Evolutionary conservation across 352 stramenopile genomes (phyloP).

Genomic region (Phytopythium aichiense): DNA sequence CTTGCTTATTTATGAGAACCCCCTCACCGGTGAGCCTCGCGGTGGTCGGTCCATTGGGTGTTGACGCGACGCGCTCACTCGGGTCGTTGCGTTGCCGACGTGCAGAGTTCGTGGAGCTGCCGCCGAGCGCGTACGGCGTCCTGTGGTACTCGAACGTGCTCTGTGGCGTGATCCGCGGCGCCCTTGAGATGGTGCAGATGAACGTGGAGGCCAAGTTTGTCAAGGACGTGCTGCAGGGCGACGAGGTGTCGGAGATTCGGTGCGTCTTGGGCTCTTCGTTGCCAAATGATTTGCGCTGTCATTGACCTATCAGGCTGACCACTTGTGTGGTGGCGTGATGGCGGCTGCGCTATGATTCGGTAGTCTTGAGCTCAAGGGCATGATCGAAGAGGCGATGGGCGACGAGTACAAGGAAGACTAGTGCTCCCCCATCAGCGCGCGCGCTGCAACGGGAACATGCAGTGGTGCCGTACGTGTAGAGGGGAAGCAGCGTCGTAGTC

Average conservation of each 20-base stretch:
- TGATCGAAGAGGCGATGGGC: slow-evolving; percentile 86
- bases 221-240: slow-evolving; percentile 82
- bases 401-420: slow-evolving; percentile 89
- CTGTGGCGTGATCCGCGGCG: slow-evolving; percentile 94
- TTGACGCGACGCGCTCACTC: not conserved
- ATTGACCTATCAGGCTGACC: not conserved
- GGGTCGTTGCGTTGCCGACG: not conserved
- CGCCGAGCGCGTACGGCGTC: slow-evolving; percentile 79
- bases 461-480: not conserved
- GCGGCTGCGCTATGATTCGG: not conserved
- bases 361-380: slow-evolving; percentile 84
- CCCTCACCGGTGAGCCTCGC: slow-evolving; percentile 61
- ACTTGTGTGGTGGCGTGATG: not conserved
- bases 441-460: not conserved
- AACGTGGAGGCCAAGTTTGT: slow-evolving; percentile 80
- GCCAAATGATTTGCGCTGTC: not conserved
- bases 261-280: slow-evolving; percentile 12
- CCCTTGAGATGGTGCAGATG: slow-evolving; percentile 95
- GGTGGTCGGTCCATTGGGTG: not conserved
- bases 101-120: slow-evolving; percentile 88
- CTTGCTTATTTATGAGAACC: slow-evolving; percentile 96
- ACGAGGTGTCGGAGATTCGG: slow-evolving; percentile 85
- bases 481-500: not conserved
- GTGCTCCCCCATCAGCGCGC: not conserved
- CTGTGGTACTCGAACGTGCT: slow-evolving; percentile 97